A percentile compares a stretch with the other conserved stretches of the same genome.
These are phyloP conservation scores for Nothophoma quercina DNA, from an alignment of 2,329 filamentous ascomycete genomes.

Conservation along the genomic window DNA sequence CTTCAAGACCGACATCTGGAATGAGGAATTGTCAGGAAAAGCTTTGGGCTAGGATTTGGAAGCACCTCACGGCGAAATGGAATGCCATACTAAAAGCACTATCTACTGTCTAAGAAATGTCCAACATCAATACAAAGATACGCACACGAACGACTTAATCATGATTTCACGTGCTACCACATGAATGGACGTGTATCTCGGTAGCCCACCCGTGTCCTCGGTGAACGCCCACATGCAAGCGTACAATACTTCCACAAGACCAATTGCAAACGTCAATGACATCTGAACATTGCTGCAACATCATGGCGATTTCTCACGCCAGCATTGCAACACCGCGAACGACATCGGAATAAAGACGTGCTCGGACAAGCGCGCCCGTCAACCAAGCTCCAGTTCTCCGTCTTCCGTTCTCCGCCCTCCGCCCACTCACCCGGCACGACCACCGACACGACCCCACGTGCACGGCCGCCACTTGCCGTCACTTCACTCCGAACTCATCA, in stretches of 20 bases:
- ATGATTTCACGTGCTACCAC: not conserved
- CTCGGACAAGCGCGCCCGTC: not conserved
- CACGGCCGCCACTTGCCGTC: not conserved
- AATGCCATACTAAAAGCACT: slow-evolving; percentile 17
- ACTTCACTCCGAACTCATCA: slow-evolving; percentile 2
- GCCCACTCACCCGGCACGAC: not conserved
- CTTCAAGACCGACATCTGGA: slow-evolving; percentile 32
- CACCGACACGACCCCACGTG: slow-evolving; percentile 5
- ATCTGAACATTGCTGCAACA: not conserved
- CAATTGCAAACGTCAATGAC: not conserved
- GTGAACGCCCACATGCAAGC: not conserved
- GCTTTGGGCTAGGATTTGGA: slow-evolving; percentile 12
- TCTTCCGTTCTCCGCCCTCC: too few species aligned
- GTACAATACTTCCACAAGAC: not conserved
- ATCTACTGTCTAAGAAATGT: slow-evolving; percentile 15
- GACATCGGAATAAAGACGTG: too few species aligned
- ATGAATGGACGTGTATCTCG: not conserved
- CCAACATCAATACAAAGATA: slow-evolving; percentile 15
- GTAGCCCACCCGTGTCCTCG: not conserved
- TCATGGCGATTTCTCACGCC: too few species aligned
- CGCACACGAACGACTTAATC: not conserved
- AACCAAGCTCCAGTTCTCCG: slow-evolving; percentile 5
- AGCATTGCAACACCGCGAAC: not conserved
- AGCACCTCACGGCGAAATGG: slow-evolving; percentile 18
- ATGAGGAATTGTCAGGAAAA: slow-evolving; percentile 22